Evolutionary conservation across 345 rosid genomes (phyloP), one percentile per base, ranked within the genome.

Genomic region (Erysimum cheiranthoides): DNA sequence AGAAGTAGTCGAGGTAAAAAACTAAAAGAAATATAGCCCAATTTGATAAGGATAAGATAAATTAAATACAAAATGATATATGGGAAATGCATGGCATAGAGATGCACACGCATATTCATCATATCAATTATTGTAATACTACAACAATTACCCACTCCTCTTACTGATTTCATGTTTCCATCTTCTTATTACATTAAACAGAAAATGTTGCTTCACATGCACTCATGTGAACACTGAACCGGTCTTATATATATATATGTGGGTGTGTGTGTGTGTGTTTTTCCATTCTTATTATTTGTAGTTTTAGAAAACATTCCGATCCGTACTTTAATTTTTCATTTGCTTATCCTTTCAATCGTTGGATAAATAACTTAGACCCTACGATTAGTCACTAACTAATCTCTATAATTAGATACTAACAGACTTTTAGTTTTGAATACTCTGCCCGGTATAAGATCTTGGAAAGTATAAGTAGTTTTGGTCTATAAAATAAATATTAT

Each of bases 221-320:
- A 63, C 67, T 77, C 80, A 70, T 71, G 80, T 70, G 76, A n/a
- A n/a, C n/a, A n/a, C n/a, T n/a, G n/a, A 46, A 3, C 70, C 54
- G 43, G 38, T 70, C 38, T 70, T n/a, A 8, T 47, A 47, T 8
- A 16, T 2, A 7, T 40, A 1, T 51, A 21, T 21, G 1, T 21
- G 1, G 25, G 1, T 21, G 25, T 21, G 25, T 21, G 25, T 21
- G 1, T 21, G 1, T 9, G n/a, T 56, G 8, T 21, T 27, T 12
- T 12, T 7, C 21, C 13, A 42, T 62, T 43, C 54, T 75, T 59
- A 49, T 42, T 61, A 13, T 50, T 50, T 61, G 38, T 60, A 39
- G 21, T 50, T 30, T 75, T 39, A 61, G 46, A 59, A 28, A 75
- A 68, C 79, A 75, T 75, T 51, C 74, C 39, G n/a, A 68, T 68